Conservation (phyloP, 2,329 filamentous ascomycete species). For the Claviceps cyperi region DNA sequence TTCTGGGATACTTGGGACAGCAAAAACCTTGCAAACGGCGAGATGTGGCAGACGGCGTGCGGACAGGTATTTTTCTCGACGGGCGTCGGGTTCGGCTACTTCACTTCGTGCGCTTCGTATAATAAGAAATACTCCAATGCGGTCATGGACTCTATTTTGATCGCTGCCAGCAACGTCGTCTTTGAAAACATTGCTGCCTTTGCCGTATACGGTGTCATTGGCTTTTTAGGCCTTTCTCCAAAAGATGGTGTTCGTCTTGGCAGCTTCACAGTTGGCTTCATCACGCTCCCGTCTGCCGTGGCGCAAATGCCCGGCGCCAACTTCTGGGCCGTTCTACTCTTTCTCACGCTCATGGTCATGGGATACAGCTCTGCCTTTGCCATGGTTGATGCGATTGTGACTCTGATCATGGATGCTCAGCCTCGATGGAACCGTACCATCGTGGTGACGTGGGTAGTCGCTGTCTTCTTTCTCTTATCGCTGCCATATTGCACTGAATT, state of each 20-base stretch:
- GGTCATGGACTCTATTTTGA: conserved; percentile 42
- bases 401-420: conserved; percentile 38
- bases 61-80: conserved; percentile 48
- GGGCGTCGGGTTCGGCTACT: conserved; percentile 44
- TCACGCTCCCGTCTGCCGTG: conserved; percentile 42
- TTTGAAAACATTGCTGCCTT: conserved; percentile 40
- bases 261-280: conserved; percentile 41
- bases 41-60: conserved; percentile 44
- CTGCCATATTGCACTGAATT: conserved; percentile 43
- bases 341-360: conserved; percentile 43
- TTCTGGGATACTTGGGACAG: conserved; percentile 32
- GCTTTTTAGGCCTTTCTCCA: conserved; percentile 25
- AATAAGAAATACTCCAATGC: conserved; percentile 43
- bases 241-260: conserved; percentile 28
- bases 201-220: conserved; percentile 40
- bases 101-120: conserved; percentile 43
- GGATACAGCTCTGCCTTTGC: conserved; percentile 45
- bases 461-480: conserved; percentile 38
- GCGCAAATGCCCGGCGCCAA: conserved; percentile 41
- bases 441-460: conserved; percentile 33
- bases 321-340: conserved; percentile 43
- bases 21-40: conserved; percentile 32
- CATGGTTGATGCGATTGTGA: conserved; percentile 42
- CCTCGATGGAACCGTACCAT: conserved; percentile 28
- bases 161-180: conserved; percentile 38